Conservation (phyloP, 805 yeast species). For the Nakazawaea wyomingensis region DNA sequence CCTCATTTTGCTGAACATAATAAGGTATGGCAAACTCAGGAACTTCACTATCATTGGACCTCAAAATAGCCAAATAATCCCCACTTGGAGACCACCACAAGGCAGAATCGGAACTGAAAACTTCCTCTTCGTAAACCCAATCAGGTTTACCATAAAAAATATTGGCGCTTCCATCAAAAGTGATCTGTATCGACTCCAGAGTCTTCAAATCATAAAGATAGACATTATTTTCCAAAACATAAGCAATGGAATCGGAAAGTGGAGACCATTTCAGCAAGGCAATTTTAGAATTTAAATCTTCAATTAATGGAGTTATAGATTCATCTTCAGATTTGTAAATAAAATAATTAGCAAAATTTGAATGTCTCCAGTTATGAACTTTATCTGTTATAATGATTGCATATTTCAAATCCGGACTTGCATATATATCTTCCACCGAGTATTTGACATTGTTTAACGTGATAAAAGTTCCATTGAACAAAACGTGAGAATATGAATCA, state of each 20-base stretch:
- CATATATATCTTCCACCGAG: conserved; percentile 47
- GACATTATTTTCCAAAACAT: conserved; percentile 65
- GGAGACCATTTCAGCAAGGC: conserved; percentile 72
- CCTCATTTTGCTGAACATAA: conserved; percentile 48
- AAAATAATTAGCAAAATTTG: conserved; percentile 29
- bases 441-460: conserved; percentile 32
- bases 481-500: conserved; percentile 33
- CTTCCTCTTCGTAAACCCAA: conserved; percentile 95
- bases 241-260: conserved; percentile 57
- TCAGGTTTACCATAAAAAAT: conserved; percentile 87
- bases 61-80: conserved; percentile 53
- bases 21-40: conserved; percentile 72
- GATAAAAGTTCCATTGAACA: conserved; percentile 49
- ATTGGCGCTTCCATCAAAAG: conserved; percentile 64
- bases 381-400: conserved; percentile 60
- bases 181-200: conserved; percentile 40
- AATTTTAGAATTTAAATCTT: conserved; percentile 24
- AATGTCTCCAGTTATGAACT: conserved; percentile 55
- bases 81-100: conserved; percentile 88
- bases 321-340: conserved; percentile 9
- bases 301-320: conserved; percentile 20
- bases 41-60: conserved; percentile 70
- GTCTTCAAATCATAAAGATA: conserved; percentile 40
- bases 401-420: conserved; percentile 60
- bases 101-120: conserved; percentile 61